Evolutionary conservation across 768 basidiomycete species (phyloP), one percentile per base, ranked within the genome.

Genomic region (Hysterangium stoloniferum): DNA sequence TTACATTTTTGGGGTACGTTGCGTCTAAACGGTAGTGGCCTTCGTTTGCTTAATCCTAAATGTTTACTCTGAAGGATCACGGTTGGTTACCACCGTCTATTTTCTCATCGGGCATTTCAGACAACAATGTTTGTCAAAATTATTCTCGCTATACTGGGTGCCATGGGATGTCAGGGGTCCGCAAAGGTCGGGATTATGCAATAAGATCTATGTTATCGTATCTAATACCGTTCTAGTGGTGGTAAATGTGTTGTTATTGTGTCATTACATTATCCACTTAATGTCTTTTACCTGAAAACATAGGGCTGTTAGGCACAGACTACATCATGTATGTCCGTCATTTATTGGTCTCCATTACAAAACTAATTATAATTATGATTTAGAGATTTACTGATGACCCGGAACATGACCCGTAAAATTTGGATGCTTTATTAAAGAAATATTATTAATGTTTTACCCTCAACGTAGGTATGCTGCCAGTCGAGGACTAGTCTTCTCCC

Each of bases 21-120:
- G 42, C 15, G 2, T n/a, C n/a, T n/a, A n/a, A n/a, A 5, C 22
- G 29, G 40, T 43, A 44, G 43, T 4, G 4, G 27, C 20, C 13
- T 52, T 29, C 32, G 35, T 15, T 15, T 13, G 52, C 36, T 31
- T 46, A 37, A 25, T 24, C 34, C 34, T 15, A 31, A 25, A 51
- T 7, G 53, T 45, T 38, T n/a, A n/a, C n/a, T n/a, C n/a, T n/a
- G n/a, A n/a, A 85, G 84, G 1, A 78, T 88, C 42, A 87, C 81
- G 2, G 70, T 84, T 56, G 86, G 86, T 1, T 88, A 88, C 61
- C 86, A 88, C 60, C 74, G 86, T 32, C 65, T 89, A n/a, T 87
- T 82, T 64, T 85, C 85, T 4, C 86, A 88, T 59, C 74, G 77
- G 3, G 73, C 84, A 2, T 87, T 85, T 63, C 73, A 73, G 17